Base-by-base conservation (phyloP, 129 eudicot species). In the Apium graveolens region DNA sequence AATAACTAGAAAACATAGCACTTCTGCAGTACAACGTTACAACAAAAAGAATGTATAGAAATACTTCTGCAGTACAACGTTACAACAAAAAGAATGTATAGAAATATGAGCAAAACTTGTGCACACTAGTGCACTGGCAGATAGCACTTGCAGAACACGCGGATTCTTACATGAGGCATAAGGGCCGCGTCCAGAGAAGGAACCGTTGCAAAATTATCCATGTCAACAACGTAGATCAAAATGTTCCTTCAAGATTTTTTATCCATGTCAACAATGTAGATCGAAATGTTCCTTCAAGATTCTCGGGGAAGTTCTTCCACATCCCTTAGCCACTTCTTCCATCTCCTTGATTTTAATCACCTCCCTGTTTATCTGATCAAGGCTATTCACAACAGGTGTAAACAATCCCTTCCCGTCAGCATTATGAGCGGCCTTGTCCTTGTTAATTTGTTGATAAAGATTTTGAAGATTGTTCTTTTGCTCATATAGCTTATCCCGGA, bases 241-340 rank as follows among this genome's bases (percentile, higher is more conserved):
- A 35, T 35, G 37, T 35, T 35, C 37, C 37, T 35, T 35, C 37
- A 35, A 35, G 37, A 35, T 35, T 3, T 35, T 35, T 35, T 35
- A 35, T 35, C 72, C 75, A 41, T 68, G 53, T 57, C 88, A 88
- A 26, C 44, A 5, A 21, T 86, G 88, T 11, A 87, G 21, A 43
- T 90, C 87, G 82, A 89, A 89, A 73, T 91, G 88, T 78, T 91
- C 87, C 83, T 89, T 85, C 70, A 91, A 81, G 48, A 89, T 85
- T 20, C 72, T 63, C 51, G 81, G 83, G 65, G 96, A 82, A 37
- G 92, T 85, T 81, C 82, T 91, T 12, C 97, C 98, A 63, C 86
- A 93, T 48, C 98, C 98, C 49, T 85, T 88, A 31, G 86, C 83
- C 39, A 91, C 88, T 70, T 70, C 85, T 78, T 84, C 87, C 98